A percentile compares a stretch with the other conserved stretches of the same genome.
phyloP scores from a whole-genome alignment of 2,329 filamentous ascomycete genomes.

The Fusarium ramigenum region DNA sequence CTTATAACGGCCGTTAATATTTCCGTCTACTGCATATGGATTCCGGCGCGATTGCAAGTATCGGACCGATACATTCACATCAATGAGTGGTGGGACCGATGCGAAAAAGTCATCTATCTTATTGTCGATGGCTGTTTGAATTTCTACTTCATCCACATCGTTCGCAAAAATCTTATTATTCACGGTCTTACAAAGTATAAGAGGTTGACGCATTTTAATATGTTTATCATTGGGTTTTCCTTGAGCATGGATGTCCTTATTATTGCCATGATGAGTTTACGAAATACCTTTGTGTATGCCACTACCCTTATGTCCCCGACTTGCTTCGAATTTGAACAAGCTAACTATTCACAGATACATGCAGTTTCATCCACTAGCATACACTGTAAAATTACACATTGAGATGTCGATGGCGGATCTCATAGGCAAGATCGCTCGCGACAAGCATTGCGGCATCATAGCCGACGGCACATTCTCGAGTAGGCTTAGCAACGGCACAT shows the following conservation, averaged over 20 bases:
- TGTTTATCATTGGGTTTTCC: slow-evolving; percentile 43
- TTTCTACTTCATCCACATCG: slow-evolving; percentile 41
- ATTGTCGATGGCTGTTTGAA: slow-evolving; percentile 38
- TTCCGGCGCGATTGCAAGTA: slow-evolving; percentile 40
- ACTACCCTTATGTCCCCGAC: accelerated
- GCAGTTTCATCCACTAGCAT: slow-evolving; percentile 62
- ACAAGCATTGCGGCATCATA: slow-evolving; percentile 28
- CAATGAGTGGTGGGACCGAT: slow-evolving; percentile 42
- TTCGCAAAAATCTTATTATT: slow-evolving; percentile 32
- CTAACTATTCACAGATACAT: slow-evolving; percentile 52
- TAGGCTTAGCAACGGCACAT: slow-evolving; percentile 15
- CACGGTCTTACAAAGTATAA: slow-evolving; percentile 40
- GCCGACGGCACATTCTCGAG: slow-evolving; percentile 33
- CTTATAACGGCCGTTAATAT: slow-evolving; percentile 43
- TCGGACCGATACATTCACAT: slow-evolving; percentile 38
- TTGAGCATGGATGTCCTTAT: slow-evolving; percentile 43
- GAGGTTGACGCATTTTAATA: slow-evolving; percentile 41
- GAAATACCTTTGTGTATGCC: slow-evolving; percentile 42
- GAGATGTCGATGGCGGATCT: slow-evolving; percentile 64
- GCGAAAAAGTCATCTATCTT: slow-evolving; percentile 44
- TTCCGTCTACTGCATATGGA: slow-evolving; percentile 41
- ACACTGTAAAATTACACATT: slow-evolving; percentile 64
- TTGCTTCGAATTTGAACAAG: too few species aligned
- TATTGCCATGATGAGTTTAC: slow-evolving; percentile 43
- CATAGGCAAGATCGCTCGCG: slow-evolving; percentile 52